These are phyloP conservation scores for Pontederia paniculata DNA, from an alignment of 176 grass and related monocot genomes.

Conservation along the genomic window DNA sequence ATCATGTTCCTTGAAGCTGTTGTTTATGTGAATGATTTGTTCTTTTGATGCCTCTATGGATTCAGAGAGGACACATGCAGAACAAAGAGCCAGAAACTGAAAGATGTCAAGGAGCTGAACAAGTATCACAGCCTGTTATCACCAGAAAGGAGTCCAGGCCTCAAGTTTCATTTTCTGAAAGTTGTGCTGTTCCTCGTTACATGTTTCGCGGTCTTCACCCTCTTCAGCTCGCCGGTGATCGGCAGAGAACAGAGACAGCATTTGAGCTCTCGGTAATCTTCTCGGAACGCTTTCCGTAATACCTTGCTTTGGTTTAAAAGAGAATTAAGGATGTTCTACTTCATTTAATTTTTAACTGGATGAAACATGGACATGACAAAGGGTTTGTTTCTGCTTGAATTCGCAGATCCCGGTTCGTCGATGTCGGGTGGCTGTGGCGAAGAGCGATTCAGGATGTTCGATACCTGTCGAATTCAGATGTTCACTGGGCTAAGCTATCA, in stretches of 20 bases:
- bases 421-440: slow-evolving; percentile 77
- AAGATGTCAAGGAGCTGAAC: slow-evolving; percentile 68
- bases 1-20: slow-evolving; percentile 6
- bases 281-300: not conserved
- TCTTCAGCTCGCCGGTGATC: slow-evolving; percentile 60
- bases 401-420: slow-evolving; percentile 41
- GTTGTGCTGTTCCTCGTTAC: slow-evolving; percentile 70
- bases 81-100: slow-evolving; percentile 58
- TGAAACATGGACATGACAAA: not conserved
- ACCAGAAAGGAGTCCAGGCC: slow-evolving; percentile 40
- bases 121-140: slow-evolving; percentile 55
- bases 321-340: too few relatives aligned
- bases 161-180: slow-evolving; percentile 73
- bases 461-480: slow-evolving; percentile 41
- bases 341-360: slow-evolving; percentile 1
- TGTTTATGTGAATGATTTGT: not conserved
- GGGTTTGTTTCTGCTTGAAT: not conserved
- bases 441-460: slow-evolving; percentile 51
- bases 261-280: slow-evolving; percentile 47
- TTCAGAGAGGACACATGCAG: slow-evolving; percentile 57
- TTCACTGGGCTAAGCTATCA: slow-evolving; percentile 58
- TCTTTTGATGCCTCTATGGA: slow-evolving; percentile 7
- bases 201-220: slow-evolving; percentile 62
- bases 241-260: slow-evolving; percentile 52
- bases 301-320: too few relatives aligned